phyloP scores from a whole-genome alignment of 164 flowering plant species.

The Magnolia changhungtana region DNA sequence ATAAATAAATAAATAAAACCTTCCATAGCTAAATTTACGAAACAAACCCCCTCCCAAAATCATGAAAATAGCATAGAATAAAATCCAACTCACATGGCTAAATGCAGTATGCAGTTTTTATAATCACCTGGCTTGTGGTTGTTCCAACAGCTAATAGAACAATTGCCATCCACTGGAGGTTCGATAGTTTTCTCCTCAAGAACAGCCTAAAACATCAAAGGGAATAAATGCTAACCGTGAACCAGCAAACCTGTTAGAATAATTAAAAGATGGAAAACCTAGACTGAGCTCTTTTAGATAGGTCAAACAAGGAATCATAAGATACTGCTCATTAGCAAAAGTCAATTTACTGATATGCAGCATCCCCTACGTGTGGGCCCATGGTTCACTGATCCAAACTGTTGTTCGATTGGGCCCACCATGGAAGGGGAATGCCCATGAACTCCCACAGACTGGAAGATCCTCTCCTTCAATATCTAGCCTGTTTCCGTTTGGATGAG shows the following conservation, averaged over 20 bases:
- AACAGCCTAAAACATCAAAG: slow-evolving; percentile 56
- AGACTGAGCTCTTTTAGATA: not conserved
- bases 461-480: not conserved
- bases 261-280: not conserved
- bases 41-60: not conserved
- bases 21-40: too few relatives aligned
- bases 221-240: not conserved
- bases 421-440: not conserved
- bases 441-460: too few relatives aligned
- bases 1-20: too few relatives aligned
- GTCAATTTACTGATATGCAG: not conserved
- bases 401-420: not conserved
- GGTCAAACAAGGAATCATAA: not conserved
- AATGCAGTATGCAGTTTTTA: slow-evolving; percentile 2
- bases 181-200: slow-evolving; percentile 72
- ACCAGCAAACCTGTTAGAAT: not conserved
- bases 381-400: not conserved
- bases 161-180: slow-evolving; percentile 95
- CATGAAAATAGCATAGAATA: not conserved
- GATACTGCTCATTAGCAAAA: not conserved
- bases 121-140: slow-evolving; percentile 88
- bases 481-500: not conserved
- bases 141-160: slow-evolving; percentile 90
- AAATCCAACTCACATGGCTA: not conserved
- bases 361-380: not conserved